A percentile compares a stretch with the other conserved stretches of the same genome.
Conservation (phyloP, 129 eudicot species). For the Deinandra increscens region DNA sequence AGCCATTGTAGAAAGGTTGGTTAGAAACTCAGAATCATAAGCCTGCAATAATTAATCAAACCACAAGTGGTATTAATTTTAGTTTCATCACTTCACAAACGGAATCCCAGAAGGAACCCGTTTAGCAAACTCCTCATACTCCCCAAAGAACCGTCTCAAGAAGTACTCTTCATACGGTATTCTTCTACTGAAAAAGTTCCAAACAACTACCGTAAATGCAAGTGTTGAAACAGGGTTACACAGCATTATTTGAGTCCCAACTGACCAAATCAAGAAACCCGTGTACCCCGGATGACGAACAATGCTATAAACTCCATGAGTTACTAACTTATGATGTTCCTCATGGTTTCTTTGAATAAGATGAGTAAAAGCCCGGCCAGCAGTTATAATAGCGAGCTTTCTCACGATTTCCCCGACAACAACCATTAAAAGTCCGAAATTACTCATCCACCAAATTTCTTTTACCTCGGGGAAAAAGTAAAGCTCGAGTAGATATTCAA, state of each 20-base stretch:
- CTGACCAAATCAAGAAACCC: slow-evolving; percentile 91
- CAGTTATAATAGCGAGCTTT: slow-evolving; percentile 85
- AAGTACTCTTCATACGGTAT: slow-evolving; percentile 90
- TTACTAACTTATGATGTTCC: slow-evolving; percentile 70
- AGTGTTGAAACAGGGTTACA: slow-evolving; percentile 72
- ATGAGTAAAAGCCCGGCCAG: slow-evolving; percentile 96
- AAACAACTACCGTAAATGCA: slow-evolving; percentile 66
- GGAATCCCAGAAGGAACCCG: slow-evolving; percentile 82
- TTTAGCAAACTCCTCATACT: slow-evolving; percentile 66
- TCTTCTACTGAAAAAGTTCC: slow-evolving; percentile 67
- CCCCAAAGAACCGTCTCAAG: slow-evolving; percentile 79
- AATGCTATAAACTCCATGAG: slow-evolving; percentile 67
- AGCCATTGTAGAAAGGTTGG: slow-evolving; percentile 13
- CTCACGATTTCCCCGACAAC: slow-evolving; percentile 75
- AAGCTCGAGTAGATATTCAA: slow-evolving; percentile 71
- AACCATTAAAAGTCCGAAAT: slow-evolving; percentile 72
- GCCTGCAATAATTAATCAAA: not conserved
- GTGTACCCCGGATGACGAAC: slow-evolving; percentile 91
- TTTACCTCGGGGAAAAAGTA: slow-evolving; percentile 70
- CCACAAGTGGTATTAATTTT: not conserved
- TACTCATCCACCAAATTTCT: slow-evolving; percentile 73
- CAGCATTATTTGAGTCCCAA: slow-evolving; percentile 89
- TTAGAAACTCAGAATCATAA: slow-evolving; percentile 10
- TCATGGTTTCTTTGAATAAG: slow-evolving; percentile 66
- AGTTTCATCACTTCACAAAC: slow-evolving; percentile 54